Conservation (phyloP, 2,329 filamentous ascomycete species). For the Harringtonia aguacate region DNA sequence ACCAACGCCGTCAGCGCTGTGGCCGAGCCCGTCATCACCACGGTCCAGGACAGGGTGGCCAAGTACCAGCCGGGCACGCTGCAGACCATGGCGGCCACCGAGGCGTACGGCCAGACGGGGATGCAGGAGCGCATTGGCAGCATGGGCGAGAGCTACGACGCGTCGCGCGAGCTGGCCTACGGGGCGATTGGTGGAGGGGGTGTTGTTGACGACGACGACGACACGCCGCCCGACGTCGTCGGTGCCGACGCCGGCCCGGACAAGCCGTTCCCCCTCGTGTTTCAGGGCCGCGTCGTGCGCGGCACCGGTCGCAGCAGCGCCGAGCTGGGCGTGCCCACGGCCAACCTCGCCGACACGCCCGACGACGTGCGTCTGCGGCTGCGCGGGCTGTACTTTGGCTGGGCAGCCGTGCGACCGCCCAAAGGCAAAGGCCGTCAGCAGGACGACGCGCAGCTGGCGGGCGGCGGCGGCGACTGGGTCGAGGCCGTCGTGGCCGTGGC, state of each 20-base stretch:
- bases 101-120: conserved; percentile 24
- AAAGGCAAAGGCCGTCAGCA: conserved; percentile 9
- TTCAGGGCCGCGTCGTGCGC: conserved; percentile 34
- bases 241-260: conserved; percentile 40
- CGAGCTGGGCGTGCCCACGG: conserved; percentile 38
- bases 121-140: conserved; percentile 20
- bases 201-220: conserved; percentile 19
- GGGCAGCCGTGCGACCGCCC: conserved; percentile 34
- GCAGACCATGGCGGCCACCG: conserved; percentile 28
- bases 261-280: conserved; percentile 40
- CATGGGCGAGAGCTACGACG: conserved; percentile 25
- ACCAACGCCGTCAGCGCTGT: conserved; percentile 32
- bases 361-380: conserved; percentile 43
- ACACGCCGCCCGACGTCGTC: conserved; percentile 24
- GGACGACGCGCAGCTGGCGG: conserved; percentile 18
- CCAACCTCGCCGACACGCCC: conserved; percentile 40
- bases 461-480: conserved; percentile 49
- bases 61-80: conserved; percentile 25
- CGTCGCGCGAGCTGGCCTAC: conserved; percentile 22
- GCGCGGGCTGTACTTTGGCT: conserved; percentile 54
- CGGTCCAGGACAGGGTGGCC: conserved; percentile 29
- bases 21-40: conserved; percentile 20
- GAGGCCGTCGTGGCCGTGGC: conserved; percentile 48
- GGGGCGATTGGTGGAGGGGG: background rate
- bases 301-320: conserved; percentile 29